phyloP scores from a whole-genome alignment of 1,139 yeast genomes.

The Diutina catenulata region DNA sequence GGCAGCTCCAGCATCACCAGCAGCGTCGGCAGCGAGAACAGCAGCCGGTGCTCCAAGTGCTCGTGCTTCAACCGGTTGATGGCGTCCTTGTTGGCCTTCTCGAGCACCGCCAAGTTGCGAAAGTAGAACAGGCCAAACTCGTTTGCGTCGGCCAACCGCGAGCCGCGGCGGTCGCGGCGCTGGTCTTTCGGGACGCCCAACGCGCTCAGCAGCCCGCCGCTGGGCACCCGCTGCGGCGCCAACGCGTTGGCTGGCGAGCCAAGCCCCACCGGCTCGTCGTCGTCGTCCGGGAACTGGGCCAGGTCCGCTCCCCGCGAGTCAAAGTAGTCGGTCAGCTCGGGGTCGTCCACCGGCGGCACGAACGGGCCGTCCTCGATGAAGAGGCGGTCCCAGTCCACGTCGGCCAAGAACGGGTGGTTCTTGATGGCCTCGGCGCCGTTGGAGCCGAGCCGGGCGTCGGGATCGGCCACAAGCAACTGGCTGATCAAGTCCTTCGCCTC shows the following conservation, averaged over 20 bases:
- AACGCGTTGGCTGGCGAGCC: constrained; percentile 18
- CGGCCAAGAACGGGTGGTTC: constrained; percentile 63
- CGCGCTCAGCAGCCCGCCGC: not conserved
- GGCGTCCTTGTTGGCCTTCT: constrained; percentile 88
- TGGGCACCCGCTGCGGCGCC: not conserved
- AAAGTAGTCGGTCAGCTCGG: constrained; percentile 86
- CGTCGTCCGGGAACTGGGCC: constrained; percentile 47
- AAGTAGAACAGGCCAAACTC: constrained; percentile 94
- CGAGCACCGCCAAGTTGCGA: constrained; percentile 79
- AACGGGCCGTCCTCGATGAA: constrained; percentile 65
- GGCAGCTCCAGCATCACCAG: constrained; percentile 5
- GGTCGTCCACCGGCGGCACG: constrained; percentile 68
- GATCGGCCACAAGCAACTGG: constrained; percentile 50
- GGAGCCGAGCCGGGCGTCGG: constrained; percentile 57
- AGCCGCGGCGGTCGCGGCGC: constrained; percentile 49
- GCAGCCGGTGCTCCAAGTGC: constrained; percentile 47
- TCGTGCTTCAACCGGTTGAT: constrained; percentile 78
- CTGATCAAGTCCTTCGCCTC: constrained; percentile 66
- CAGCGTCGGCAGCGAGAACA: constrained; percentile 17
- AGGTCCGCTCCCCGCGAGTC: constrained; percentile 81
- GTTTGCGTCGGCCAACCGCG: constrained; percentile 57
- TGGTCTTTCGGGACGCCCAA: constrained; percentile 16
- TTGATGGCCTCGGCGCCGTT: constrained; percentile 73
- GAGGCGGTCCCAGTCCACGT: constrained; percentile 63
- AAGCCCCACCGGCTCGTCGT: constrained; percentile 13